Percentiles rank a stretch among this genome's conserved stretches.
phyloP scores from a whole-genome alignment of 495 filamentous ascomycete species.

The Penicillium steckii region DNA sequence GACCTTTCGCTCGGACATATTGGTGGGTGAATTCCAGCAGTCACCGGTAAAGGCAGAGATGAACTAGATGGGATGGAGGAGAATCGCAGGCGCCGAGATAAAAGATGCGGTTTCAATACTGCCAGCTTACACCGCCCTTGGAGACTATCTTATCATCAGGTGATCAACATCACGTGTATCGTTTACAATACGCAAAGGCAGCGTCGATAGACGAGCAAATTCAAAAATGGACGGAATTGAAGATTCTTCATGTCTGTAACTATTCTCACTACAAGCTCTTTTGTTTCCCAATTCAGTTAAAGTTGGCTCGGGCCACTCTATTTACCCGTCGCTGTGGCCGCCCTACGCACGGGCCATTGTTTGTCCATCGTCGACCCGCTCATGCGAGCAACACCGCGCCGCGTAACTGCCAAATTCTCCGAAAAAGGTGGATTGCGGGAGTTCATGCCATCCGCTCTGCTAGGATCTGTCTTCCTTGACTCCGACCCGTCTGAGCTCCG shows the following conservation, averaged over 20 bases:
- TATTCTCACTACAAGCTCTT: no score
- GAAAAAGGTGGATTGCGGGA: neutral
- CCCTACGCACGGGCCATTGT: slow-evolving; percentile 25
- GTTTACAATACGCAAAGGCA: neutral
- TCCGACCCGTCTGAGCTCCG: slow-evolving; percentile 4
- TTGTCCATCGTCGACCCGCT: slow-evolving; percentile 26
- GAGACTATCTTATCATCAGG: neutral
- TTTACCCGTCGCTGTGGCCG: neutral
- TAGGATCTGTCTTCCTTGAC: neutral
- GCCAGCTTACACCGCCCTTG: neutral
- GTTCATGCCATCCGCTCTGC: neutral
- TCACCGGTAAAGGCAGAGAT: neutral
- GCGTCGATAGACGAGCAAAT: neutral
- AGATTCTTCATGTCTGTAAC: no score
- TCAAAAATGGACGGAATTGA: neutral
- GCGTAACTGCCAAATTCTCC: slow-evolving; percentile 6
- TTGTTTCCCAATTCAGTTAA: no score
- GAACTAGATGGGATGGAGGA: neutral
- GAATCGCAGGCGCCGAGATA: no score
- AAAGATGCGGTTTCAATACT: neutral
- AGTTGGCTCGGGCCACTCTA: no score
- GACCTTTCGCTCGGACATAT: slow-evolving; percentile 94
- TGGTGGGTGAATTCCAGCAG: slow-evolving; percentile 14
- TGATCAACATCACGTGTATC: neutral
- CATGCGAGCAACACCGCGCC: slow-evolving; percentile 17